Evolutionary conservation across 345 rosid genomes (phyloP), one percentile per base, ranked within the genome.

Genomic region (Salix arbutifolia): DNA sequence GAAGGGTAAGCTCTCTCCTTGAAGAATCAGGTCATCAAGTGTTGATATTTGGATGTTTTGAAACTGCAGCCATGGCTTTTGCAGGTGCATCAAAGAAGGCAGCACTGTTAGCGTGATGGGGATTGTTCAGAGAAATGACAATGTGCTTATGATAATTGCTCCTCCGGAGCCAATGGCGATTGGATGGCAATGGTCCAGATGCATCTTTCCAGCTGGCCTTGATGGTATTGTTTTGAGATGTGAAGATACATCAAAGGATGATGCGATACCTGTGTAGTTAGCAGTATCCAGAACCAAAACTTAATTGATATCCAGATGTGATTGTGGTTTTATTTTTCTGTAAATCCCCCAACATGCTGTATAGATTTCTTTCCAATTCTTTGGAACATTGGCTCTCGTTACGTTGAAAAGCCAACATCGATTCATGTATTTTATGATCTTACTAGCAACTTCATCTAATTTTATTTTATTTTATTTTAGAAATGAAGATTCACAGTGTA

Each of bases 21-120:
- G 1, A 67, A 19, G 18, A 38, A 10, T 37, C 17, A 5, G 48
- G 31, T n/a, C 58, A 37, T 14, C 16, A 28, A 30, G 37, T 44
- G 21, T 74, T 23, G 10, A 33, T 33, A 33, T 60, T 11, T 58
- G 0, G 52, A 19, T 16, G 13, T 31, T 8, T 12, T 14, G 31
- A 37, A 38, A 52, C 16, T n/a, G 66, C 72, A 33, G 3, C 23
- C 21, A 17, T 37, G 23, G 8, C 35, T 73, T 74, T 78, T 79
- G 46, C 76, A 94, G 98, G 85, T 96, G 84, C 75, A 90, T 94
- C 83, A 96, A 96, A 88, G 98, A 96, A 87, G 99, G 98, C 42
- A 93, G 98, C 86, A 91, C 94, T 1, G 97, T 92, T 37, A 93
- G 97, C 69, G 94, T 96, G 79, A 92, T 96, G 85, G 99, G 98